A percentile compares a stretch with the other conserved stretches of the same genome.
Conservation (phyloP, 257 asterid genomes). For the Ophiorrhiza pumila region DNA sequence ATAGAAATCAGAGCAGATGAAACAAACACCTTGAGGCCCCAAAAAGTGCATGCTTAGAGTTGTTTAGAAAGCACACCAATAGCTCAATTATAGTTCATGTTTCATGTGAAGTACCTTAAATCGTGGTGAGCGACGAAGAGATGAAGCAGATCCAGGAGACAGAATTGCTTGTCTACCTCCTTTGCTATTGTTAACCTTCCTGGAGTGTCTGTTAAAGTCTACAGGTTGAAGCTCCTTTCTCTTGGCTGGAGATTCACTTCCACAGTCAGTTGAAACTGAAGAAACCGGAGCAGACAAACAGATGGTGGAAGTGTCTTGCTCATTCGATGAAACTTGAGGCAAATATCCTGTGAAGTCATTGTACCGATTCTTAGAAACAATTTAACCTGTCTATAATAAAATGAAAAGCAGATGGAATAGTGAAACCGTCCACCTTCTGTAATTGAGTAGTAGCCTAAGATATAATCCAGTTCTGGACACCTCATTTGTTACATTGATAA, state of each 20-base stretch:
- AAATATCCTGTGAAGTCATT: conserved; percentile 41
- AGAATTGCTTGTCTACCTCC: conserved; percentile 27
- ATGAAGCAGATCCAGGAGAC: conserved; percentile 62
- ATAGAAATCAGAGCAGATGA: not conserved
- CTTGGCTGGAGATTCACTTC: conserved; percentile 43
- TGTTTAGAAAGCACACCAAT: not conserved
- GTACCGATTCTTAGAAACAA: conserved; percentile 27
- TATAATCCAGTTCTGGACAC: not conserved
- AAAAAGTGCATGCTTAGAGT: not conserved
- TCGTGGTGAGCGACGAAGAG: conserved; percentile 67
- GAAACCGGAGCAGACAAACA: conserved; percentile 61
- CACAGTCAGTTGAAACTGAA: conserved; percentile 56
- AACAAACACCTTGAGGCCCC: not conserved
- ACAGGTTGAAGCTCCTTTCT: conserved; percentile 36
- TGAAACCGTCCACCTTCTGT: not conserved
- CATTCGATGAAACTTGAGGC: conserved; percentile 28
- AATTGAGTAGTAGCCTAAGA: not conserved
- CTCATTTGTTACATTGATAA: not conserved
- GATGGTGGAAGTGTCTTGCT: conserved; percentile 43
- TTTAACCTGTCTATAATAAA: not conserved
- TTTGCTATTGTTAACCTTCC: conserved; percentile 39
- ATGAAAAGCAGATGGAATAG: conserved; percentile 10
- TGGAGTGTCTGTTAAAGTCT: conserved; percentile 35
- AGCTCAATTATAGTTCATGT: not conserved
- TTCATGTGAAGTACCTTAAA: conserved; percentile 44